Conservation (phyloP, 805 yeast species). For the Saccharomycopsis sp. region DNA sequence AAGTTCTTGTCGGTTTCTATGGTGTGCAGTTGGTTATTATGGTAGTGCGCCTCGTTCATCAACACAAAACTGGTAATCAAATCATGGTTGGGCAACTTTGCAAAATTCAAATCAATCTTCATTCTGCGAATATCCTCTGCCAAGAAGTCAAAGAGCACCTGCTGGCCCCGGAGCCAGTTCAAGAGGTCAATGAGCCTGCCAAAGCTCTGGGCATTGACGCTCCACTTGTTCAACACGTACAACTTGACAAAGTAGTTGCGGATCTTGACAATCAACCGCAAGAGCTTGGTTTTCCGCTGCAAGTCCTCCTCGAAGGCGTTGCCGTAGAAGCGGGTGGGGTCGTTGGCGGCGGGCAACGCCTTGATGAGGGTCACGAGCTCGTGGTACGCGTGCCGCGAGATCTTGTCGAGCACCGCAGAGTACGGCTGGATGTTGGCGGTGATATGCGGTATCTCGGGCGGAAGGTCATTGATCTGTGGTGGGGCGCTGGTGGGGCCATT, state of each 20-base stretch:
- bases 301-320: conserved; percentile 20
- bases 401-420: conserved; percentile 12
- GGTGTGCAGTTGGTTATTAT: conserved; percentile 7
- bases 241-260: conserved; percentile 79
- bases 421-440: conserved; percentile 19
- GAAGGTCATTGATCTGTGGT: too few species aligned
- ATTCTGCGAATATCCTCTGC: conserved; percentile 35
- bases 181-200: conserved; percentile 74
- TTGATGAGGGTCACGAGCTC: conserved; percentile 15
- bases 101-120: conserved; percentile 28
- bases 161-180: conserved; percentile 79
- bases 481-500: too few species aligned
- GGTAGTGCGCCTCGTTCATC: conserved; percentile 45
- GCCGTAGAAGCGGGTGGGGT: conserved; percentile 16
- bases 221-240: conserved; percentile 86
- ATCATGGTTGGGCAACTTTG: conserved; percentile 90
- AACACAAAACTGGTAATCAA: conserved; percentile 82
- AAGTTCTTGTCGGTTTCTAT: conserved; percentile 5
- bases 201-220: conserved; percentile 60
- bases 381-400: conserved; percentile 12
- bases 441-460: conserved; percentile 15
- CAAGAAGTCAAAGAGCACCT: conserved; percentile 57
- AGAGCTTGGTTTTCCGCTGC: conserved; percentile 46
- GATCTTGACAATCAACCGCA: conserved; percentile 58
- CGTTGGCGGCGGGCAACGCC: conserved; percentile 12